Evolutionary conservation across 2,329 filamentous ascomycete genomes (phyloP).

Genomic region (Phialophora tarda): DNA sequence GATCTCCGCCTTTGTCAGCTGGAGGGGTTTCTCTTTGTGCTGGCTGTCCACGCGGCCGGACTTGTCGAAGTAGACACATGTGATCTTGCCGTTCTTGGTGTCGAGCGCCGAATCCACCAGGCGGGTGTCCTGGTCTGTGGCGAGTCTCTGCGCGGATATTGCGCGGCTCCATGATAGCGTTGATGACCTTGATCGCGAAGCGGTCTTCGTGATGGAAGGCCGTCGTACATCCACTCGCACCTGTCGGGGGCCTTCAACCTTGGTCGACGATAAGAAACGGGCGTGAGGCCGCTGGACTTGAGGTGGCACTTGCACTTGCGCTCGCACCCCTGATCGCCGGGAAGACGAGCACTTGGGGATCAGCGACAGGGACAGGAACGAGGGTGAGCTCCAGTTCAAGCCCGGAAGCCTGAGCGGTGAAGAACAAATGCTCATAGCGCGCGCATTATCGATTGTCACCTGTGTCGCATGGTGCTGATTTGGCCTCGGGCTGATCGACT

Average conservation of each 20-base stretch:
- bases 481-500: background rate
- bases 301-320: too few relatives aligned
- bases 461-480: background rate
- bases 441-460: background rate
- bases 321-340: background rate
- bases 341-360: background rate
- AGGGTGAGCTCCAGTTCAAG: background rate
- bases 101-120: background rate
- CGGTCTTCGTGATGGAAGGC: too few relatives aligned
- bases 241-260: background rate
- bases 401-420: background rate
- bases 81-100: constrained; percentile 20
- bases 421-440: background rate
- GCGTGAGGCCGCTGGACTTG: background rate
- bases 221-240: background rate
- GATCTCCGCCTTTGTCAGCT: constrained; percentile 31
- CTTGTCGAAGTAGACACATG: constrained; percentile 30
- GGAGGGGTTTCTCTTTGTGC: constrained; percentile 13
- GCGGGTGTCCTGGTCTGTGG: background rate
- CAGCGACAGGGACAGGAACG: background rate
- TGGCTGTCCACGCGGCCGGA: constrained; percentile 14
- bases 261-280: background rate
- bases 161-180: background rate
- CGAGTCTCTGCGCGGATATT: background rate
- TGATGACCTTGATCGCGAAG: background rate